Conservation (phyloP, 2,329 filamentous ascomycete species). For the Calonectria pauciramosa region DNA sequence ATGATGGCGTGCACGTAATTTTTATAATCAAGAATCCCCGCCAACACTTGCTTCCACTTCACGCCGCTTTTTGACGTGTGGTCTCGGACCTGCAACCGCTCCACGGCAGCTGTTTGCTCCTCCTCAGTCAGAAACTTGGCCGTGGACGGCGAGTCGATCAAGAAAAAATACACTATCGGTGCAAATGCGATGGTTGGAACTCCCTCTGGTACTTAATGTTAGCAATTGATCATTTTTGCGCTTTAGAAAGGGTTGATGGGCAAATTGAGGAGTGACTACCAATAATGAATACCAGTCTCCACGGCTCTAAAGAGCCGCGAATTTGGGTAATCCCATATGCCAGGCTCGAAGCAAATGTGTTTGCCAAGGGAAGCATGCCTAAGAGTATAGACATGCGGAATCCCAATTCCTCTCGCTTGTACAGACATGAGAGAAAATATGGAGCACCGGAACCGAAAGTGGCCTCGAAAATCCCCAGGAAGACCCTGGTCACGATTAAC, state of each 20-base stretch:
- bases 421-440: conserved; percentile 33
- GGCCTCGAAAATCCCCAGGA: conserved; percentile 35
- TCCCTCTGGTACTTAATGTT: background rate
- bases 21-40: conserved; percentile 25
- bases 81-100: conserved; percentile 27
- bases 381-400: conserved; percentile 29
- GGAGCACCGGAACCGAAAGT: conserved; percentile 37
- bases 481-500: conserved; percentile 20
- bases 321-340: conserved; percentile 33
- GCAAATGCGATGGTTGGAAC: conserved; percentile 26
- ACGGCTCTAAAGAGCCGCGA: conserved; percentile 19
- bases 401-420: conserved; percentile 32
- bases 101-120: conserved; percentile 21
- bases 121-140: conserved; percentile 24
- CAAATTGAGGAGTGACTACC: background rate
- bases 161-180: conserved; percentile 18
- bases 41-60: conserved; percentile 25
- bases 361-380: conserved; percentile 30
- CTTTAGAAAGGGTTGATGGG: background rate
- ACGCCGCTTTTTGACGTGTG: conserved; percentile 24
- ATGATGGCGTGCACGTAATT: conserved; percentile 30
- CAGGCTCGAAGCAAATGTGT: conserved; percentile 28
- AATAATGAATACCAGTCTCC: conserved; percentile 28
- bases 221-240: background rate
- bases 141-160: conserved; percentile 24